Evolutionary conservation across 129 eudicot genomes (phyloP), one percentile per base, ranked within the genome.

Genomic region (Ambrosia trifida): DNA sequence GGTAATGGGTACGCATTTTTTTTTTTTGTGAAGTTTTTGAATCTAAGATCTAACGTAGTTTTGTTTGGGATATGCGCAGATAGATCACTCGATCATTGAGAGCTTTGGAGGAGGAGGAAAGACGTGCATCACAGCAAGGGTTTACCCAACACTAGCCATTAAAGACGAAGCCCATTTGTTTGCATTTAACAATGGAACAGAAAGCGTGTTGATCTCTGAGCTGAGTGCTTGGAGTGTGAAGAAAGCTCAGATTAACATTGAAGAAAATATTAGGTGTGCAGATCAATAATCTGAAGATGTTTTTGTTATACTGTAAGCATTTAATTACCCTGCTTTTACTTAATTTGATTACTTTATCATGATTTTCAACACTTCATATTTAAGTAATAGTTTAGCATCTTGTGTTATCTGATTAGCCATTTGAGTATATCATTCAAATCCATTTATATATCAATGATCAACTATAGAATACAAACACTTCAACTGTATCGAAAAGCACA

Each of bases 21-120:
- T 47, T 11, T 54, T 30, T 31, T 8, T 0, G 16, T 2, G 36
- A 47, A 7, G 4, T 4, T 36, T 12, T 33, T 38, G 28, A 54
- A 18, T 32, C 58, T 41, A 19, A 57, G 9, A 4, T 58, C 19
- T 20, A 45, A 45, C 40, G 46, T 28, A 13, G 46, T 31, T 28
- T 1, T 19, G 45, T 52, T 2, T 62, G 40, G 35, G 50, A 45
- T 62, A 47, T 52, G 58, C 70, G 69, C 96, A 89, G 96, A 76
- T 86, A 30, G 96, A 89, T 79, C 87, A 82, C 60, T 89, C 96
- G 7, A 83, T 89, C 32, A 19, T 89, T 31, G 96, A 89, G 80
- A 84, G 85, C 70, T 89, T 84, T 53, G 97, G 85, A 14, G 91
- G 87, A 33, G 80, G 77, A 60, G 97, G 97, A 51, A 83, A 66